Evolutionary conservation across 2,329 filamentous ascomycete species (phyloP).

Genomic region (Thermoascus crustaceus): DNA sequence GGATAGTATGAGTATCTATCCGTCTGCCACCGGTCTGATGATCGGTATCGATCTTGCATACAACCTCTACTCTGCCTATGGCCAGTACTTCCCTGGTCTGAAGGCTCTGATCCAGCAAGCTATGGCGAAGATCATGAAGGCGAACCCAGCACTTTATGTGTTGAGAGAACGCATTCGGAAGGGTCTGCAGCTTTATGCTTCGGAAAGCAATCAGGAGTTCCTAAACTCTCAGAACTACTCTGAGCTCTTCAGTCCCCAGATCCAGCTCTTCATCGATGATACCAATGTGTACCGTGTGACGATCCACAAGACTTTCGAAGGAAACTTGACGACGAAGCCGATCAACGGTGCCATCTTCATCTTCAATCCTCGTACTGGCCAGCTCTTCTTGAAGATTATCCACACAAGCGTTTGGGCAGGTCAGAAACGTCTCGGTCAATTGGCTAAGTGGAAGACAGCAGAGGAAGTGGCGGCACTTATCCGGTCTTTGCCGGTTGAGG

Average conservation of each 20-base stretch:
- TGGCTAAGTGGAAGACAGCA: conserved; percentile 99
- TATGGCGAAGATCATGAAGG: conserved; percentile 99
- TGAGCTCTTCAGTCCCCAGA: conserved; percentile 97
- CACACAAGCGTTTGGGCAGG: conserved; percentile 99
- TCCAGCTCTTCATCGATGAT: conserved; percentile 97
- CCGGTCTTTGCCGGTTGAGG: conserved; percentile 88
- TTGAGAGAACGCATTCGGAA: conserved; percentile 96
- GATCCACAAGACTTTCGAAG: conserved; percentile 99
- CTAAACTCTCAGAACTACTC: conserved; percentile 99
- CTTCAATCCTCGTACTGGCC: conserved; percentile 97
- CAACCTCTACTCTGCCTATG: conserved; percentile 96
- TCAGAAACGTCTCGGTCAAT: conserved; percentile 95
- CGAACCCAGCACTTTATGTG: conserved; percentile 93
- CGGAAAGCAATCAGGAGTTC: conserved; percentile 98
- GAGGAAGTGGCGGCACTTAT: conserved; percentile 99
- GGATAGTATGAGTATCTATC: conserved; percentile 97
- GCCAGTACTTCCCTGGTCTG: conserved; percentile 95
- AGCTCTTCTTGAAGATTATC: conserved; percentile 98
- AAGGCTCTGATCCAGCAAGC: conserved; percentile 95
- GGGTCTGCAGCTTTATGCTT: conserved; percentile 94
- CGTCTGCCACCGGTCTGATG: conserved; percentile 93
- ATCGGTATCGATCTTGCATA: conserved; percentile 96
- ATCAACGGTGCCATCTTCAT: conserved; percentile 99
- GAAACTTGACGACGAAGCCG: conserved; percentile 96
- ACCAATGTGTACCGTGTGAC: conserved; percentile 99